Conservation (phyloP, 352 stramenopile genomes). For the Globisporangium solare region DNA sequence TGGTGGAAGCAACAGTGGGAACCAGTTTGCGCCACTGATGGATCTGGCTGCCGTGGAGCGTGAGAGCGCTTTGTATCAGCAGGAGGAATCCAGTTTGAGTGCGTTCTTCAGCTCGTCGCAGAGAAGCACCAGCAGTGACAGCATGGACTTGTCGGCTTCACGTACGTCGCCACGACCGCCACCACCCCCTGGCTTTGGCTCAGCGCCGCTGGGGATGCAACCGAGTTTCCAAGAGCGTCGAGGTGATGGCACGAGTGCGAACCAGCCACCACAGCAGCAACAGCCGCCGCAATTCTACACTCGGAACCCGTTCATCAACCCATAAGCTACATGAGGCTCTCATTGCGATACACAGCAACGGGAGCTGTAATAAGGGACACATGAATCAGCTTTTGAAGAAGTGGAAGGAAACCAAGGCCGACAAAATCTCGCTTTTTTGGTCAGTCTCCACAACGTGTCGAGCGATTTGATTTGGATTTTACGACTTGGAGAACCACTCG, state of each 20-base stretch:
- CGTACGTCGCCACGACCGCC: conserved; percentile 31
- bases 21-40: conserved; percentile 43
- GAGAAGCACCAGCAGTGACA: conserved; percentile 13
- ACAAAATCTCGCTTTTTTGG: not conserved
- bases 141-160: conserved; percentile 18
- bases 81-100: conserved; percentile 69
- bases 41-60: conserved; percentile 71
- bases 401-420: not conserved
- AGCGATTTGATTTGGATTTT: not conserved
- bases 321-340: conserved; percentile 22
- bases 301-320: conserved; percentile 59
- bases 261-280: conserved; percentile 16
- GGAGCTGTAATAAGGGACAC: conserved; percentile 1
- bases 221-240: not conserved
- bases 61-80: conserved; percentile 62
- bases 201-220: conserved; percentile 2
- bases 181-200: conserved; percentile 23
- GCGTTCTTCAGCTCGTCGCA: conserved; percentile 41
- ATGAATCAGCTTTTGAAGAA: not conserved
- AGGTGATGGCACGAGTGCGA: not conserved
- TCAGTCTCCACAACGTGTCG: not conserved
- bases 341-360: not conserved
- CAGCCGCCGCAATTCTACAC: conserved; percentile 34
- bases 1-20: not conserved
- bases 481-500: not conserved